Conservation (phyloP, 208 protist species). For the Crithidia expoeki region DNA sequence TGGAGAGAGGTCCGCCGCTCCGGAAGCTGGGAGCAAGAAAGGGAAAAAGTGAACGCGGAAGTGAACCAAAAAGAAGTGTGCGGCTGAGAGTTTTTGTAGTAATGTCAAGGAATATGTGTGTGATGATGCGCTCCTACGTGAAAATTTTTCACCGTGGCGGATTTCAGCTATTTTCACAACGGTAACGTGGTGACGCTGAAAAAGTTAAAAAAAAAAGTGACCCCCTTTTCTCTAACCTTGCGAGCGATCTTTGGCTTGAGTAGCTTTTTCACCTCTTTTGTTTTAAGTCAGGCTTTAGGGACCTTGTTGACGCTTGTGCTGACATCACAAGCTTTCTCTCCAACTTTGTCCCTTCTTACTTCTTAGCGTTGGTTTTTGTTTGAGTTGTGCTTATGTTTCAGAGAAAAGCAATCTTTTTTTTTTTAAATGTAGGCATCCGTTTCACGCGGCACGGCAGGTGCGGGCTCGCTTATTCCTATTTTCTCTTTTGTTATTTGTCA, state of each 20-base stretch:
- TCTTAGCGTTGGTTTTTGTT: background rate
- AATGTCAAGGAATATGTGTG: too few relatives aligned
- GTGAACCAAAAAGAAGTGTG: background rate
- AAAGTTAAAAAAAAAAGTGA: too few relatives aligned
- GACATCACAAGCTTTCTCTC: too few relatives aligned
- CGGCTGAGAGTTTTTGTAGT: too few relatives aligned
- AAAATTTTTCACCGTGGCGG: too few relatives aligned
- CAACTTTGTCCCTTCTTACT: background rate
- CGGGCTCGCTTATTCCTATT: constrained; percentile 8
- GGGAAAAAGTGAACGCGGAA: constrained; percentile 9
- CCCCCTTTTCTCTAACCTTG: too few relatives aligned
- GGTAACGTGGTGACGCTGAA: constrained; percentile 18
- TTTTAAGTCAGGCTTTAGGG: too few relatives aligned
- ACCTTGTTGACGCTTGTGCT: too few relatives aligned
- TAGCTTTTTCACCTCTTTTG: too few relatives aligned
- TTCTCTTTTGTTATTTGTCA: constrained; percentile 17
- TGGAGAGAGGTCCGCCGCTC: constrained; percentile 14
- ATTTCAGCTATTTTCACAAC: background rate
- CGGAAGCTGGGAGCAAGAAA: constrained; percentile 14
- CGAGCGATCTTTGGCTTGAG: too few relatives aligned
- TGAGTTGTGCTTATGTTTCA: background rate
- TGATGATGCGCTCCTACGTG: too few relatives aligned
- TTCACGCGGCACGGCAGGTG: constrained; percentile 7
- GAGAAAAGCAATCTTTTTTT: constrained; percentile 4
- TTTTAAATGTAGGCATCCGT: background rate